Base-by-base conservation (phyloP, 202 grass and related monocot species). In the Dendrocalamus latiflorus region DNA sequence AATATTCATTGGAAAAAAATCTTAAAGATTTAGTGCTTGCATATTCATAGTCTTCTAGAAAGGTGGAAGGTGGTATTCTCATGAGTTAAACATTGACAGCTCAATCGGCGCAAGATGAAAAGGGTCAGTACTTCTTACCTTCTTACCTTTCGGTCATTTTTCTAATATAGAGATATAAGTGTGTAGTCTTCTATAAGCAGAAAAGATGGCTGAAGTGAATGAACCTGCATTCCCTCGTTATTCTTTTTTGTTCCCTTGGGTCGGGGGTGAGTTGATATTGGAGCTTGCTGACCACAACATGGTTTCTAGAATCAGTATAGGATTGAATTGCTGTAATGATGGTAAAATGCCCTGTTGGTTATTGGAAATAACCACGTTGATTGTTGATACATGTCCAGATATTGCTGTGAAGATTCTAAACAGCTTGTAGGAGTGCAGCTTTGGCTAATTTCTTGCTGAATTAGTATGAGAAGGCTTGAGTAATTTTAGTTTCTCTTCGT, bases 1-100 rank as follows among this genome's bases (percentile, higher is more conserved):
- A 67, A 50, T 56, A 30, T 47, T 20, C 21, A 18, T 49, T 65
- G 2, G 24, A 25, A 60, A 25, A 60, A 57, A 50, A 8, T 26
- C 54, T 9, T 66, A 20, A 39, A 38, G n/a, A 65, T 72, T 74
- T 37, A 69, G 11, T 83, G 37, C 24, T 75, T 58, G 53, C 51
- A 43, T 75, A 65, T 74, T 83, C 4, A 5, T 83, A 60, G 22
- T 82, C 43, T 42, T 86, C 24, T 83, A 68, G 33, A 48, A 83
- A 69, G 60, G 43, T 79, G 8, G 20, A 55, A 33, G 76, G 8
- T 62, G 30, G 38, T 79, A 48, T 62, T 63, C 34, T 79, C 28
- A 30, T 68, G 41, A 72, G 24, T 30, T 83, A 75, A n/a, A 63
- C 22, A 21, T 60, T 64, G 24, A 53, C 33, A 74, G 69, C 21